phyloP scores from a whole-genome alignment of 306 rosid species.

The Lablab purpureus region DNA sequence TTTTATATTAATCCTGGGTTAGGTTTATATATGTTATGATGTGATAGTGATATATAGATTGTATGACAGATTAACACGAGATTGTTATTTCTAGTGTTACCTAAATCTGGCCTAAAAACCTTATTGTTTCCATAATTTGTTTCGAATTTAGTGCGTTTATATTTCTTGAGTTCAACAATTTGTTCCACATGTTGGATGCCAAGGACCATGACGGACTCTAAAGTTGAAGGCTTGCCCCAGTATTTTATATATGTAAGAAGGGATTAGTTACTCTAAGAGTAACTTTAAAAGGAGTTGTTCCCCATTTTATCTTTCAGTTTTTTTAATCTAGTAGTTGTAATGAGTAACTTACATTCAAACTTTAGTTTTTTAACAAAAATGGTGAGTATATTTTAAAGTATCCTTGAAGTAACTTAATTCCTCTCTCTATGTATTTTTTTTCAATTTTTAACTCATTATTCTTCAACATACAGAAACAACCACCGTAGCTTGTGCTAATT shows the following conservation, averaged over 20 bases:
- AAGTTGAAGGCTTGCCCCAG: background rate
- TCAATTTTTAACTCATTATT: background rate
- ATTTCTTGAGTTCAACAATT: background rate
- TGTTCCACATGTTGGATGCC: background rate
- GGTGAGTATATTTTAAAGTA: too few species aligned
- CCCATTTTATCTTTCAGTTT: too few species aligned
- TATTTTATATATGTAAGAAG: background rate
- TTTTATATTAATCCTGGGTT: background rate
- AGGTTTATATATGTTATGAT: background rate
- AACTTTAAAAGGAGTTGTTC: too few species aligned
- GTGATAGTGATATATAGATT: background rate
- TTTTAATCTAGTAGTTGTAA: too few species aligned
- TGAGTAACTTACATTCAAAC: too few species aligned
- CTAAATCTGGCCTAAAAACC: background rate
- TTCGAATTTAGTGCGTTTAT: background rate
- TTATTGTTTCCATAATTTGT: background rate
- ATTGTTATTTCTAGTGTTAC: background rate
- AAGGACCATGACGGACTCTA: background rate
- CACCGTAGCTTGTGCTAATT: conserved; percentile 31
- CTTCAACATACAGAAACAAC: conserved; percentile 7
- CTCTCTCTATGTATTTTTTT: background rate
- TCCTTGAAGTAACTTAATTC: too few species aligned
- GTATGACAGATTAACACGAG: background rate
- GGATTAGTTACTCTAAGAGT: too few species aligned
- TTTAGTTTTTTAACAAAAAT: too few species aligned